phyloP scores from a whole-genome alignment of 768 basidiomycete species.

The Pleurotus ostreatus region DNA sequence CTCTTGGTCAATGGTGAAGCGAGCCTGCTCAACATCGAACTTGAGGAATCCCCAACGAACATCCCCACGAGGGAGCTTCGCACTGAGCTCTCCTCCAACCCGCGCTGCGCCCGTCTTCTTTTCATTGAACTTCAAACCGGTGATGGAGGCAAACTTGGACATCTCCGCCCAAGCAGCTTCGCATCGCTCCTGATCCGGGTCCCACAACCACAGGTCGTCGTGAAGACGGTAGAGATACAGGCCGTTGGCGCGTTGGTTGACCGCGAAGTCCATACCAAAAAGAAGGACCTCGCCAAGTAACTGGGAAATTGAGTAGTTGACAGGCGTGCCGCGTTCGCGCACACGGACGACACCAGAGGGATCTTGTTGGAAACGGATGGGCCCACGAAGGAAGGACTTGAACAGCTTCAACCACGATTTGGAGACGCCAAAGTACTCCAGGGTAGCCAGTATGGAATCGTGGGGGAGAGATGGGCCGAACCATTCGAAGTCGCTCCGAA shows the following conservation, averaged over 20 bases:
- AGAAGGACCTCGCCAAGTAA: slow-evolving; percentile 38
- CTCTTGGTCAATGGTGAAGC: slow-evolving; percentile 33
- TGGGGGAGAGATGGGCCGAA: slow-evolving; percentile 39
- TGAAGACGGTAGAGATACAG: slow-evolving; percentile 41
- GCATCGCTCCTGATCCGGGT: slow-evolving; percentile 26
- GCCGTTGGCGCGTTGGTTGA: slow-evolving; percentile 37
- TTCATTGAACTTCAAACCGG: slow-evolving; percentile 36
- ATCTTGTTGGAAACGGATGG: slow-evolving; percentile 29
- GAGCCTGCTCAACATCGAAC: slow-evolving; percentile 23
- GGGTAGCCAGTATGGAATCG: slow-evolving; percentile 31
- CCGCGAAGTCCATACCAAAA: slow-evolving; percentile 45
- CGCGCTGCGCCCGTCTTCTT: slow-evolving; percentile 38
- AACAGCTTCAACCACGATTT: slow-evolving; percentile 31
- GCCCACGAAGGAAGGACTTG: slow-evolving; percentile 28
- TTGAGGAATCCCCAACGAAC: slow-evolving; percentile 38
- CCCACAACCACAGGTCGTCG: slow-evolving; percentile 44
- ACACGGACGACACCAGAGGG: slow-evolving; percentile 21
- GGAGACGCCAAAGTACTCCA: slow-evolving; percentile 36
- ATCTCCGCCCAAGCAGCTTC: slow-evolving; percentile 37
- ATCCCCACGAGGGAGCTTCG: slow-evolving; percentile 27
- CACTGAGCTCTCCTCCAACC: slow-evolving; percentile 18
- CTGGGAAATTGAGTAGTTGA: slow-evolving; percentile 35
- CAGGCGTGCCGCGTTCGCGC: slow-evolving; percentile 38
- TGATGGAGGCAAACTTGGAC: slow-evolving; percentile 34
- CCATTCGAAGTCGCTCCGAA: slow-evolving; percentile 42